phyloP scores from a whole-genome alignment of 2,329 filamentous ascomycete species.

The Talaromyces sp. region DNA sequence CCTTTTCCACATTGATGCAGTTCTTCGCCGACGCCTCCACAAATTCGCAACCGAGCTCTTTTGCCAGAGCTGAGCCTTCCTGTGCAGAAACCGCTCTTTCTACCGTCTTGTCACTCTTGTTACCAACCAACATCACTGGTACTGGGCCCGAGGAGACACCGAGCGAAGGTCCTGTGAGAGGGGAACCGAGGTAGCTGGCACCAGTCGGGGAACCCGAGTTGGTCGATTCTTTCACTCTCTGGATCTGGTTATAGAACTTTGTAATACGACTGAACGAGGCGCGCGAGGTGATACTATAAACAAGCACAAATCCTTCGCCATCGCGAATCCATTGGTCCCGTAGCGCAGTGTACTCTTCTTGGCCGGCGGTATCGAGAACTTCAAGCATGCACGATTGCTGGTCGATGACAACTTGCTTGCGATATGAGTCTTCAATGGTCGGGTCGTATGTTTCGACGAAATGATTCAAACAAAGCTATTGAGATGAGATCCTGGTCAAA shows the following conservation, averaged over 20 bases:
- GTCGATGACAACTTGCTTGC: conserved; percentile 78
- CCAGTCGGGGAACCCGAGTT: conserved; percentile 53
- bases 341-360: conserved; percentile 96
- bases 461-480: conserved; percentile 87
- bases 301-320: conserved; percentile 93
- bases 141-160: conserved; percentile 59
- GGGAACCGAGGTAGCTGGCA: conserved; percentile 50
- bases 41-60: conserved; percentile 91
- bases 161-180: conserved; percentile 40
- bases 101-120: conserved; percentile 95
- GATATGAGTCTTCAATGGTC: conserved; percentile 66
- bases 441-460: conserved; percentile 88
- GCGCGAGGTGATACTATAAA: conserved; percentile 97
- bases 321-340: conserved; percentile 98
- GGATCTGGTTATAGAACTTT: conserved; percentile 94
- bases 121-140: conserved; percentile 96
- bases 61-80: conserved; percentile 85
- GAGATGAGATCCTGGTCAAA: background rate
- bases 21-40: conserved; percentile 97
- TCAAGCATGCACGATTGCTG: conserved; percentile 90
- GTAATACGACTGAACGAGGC: conserved; percentile 94
- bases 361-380: conserved; percentile 92
- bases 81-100: conserved; percentile 96
- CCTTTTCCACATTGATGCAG: conserved; percentile 97
- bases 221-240: conserved; percentile 87